Evolutionary conservation across 805 yeast genomes (phyloP), one percentile per base, ranked within the genome.

Genomic region (Debaryomyces hansenii): DNA sequence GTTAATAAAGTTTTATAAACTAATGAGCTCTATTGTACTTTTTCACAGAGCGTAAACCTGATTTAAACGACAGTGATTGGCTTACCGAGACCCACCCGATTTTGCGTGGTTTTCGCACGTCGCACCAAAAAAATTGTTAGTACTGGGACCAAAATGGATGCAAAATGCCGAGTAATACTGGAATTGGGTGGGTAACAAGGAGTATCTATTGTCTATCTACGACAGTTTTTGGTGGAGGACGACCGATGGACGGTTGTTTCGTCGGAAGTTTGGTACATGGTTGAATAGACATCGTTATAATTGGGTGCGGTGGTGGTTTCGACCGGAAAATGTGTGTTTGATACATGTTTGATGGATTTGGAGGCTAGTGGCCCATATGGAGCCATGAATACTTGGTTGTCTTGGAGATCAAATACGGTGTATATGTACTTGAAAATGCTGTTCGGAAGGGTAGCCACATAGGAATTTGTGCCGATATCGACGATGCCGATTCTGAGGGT

Each of bases 381-480:
- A 2, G 59, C 59, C 42, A 58, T 41, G 14, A 47, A 46, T 2
- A 58, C 40, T 2, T 43, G 34, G 38, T 50, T 46, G 33, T 36
- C 33, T 20, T 52, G 60, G 34, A 54, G 49, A 33, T 58, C 62
- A 38, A 47, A 48, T 15, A 53, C 57, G 9, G 54, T 42, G 40
- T 54, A 58, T 37, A 47, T 49, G 42, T 55, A 47, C 28, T 54
- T 49, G 24, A 54, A 40, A 2, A 58, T 36, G n/a, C 44, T 48
- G 40, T 56, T 56, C 15, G 60, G 60, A 8, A 58, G 32, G 1
- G 55, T 45, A 10, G 56, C 56, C 15, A 40, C 45, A 40, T 54
- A 49, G 27, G 48, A 38, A 40, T 49, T 41, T 3, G 20, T 21
- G 1, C 56, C 60, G 34, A 56, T 47, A 7, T 49, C 44, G 4